Conservation (phyloP, 441 rosid species). For the Manihot esculenta region DNA sequence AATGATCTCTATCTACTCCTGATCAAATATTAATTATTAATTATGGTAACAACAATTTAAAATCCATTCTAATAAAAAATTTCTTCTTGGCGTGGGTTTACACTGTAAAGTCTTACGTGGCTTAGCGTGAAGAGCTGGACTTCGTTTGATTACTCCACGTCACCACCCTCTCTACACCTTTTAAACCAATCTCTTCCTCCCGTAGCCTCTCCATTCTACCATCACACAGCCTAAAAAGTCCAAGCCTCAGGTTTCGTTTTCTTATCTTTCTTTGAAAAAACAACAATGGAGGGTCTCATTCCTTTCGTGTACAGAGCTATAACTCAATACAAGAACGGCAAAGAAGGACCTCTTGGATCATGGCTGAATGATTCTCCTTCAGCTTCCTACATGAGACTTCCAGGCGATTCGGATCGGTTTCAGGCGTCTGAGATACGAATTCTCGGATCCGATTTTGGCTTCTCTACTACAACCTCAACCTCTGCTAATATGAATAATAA, state of each 20-base stretch:
- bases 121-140: conserved; percentile 36
- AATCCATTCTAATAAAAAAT: no score
- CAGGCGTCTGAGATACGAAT: conserved; percentile 35
- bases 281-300: conserved; percentile 76
- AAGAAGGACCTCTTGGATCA: conserved; percentile 33
- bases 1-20: no score
- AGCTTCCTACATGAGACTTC: conserved; percentile 69
- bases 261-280: no score
- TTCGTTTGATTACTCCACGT: conserved; percentile 51
- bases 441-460: conserved; percentile 35
- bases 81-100: conserved; percentile 43
- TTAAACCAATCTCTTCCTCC: conserved; percentile 29
- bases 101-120: conserved; percentile 20
- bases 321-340: conserved; percentile 56
- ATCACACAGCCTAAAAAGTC: neutral
- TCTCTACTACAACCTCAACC: conserved; percentile 28
- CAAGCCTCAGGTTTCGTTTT: no score
- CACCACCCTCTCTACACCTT: conserved; percentile 30
- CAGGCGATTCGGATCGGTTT: conserved; percentile 73
- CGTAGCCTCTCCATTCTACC: conserved; percentile 10
- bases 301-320: conserved; percentile 68
- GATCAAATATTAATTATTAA: no score
- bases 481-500: conserved; percentile 11
- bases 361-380: conserved; percentile 57
- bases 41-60: no score